phyloP scores from a whole-genome alignment of 108 stramenopile species.

The Discostella pseudostelligera region DNA sequence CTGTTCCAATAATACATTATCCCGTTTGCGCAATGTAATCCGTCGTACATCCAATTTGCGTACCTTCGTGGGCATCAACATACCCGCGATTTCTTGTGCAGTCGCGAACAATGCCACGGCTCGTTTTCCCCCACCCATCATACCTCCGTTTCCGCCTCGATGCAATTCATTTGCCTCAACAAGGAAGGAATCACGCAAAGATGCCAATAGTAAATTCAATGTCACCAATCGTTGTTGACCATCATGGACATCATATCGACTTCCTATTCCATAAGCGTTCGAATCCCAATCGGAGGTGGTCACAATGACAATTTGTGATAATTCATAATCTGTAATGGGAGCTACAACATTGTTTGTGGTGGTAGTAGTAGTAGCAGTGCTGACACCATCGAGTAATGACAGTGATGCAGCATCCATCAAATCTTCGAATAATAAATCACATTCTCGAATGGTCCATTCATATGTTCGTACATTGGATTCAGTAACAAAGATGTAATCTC shows the following conservation, averaged over 20 bases:
- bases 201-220: constrained; percentile 46
- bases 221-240: constrained; percentile 60
- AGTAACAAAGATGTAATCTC: constrained; percentile 54
- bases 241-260: constrained; percentile 58
- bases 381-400: background rate
- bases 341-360: background rate
- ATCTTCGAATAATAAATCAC: constrained; percentile 49
- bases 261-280: constrained; percentile 30
- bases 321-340: constrained; percentile 48
- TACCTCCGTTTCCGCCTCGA: background rate
- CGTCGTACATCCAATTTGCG: constrained; percentile 42
- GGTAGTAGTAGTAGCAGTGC: background rate
- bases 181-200: constrained; percentile 50
- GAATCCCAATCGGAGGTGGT: constrained; percentile 58
- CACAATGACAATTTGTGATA: constrained; percentile 54
- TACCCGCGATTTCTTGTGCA: constrained; percentile 36
- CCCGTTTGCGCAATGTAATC: constrained; percentile 47
- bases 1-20: constrained; percentile 43
- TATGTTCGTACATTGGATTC: constrained; percentile 52
- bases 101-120: constrained; percentile 43
- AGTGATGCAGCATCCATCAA: constrained; percentile 42
- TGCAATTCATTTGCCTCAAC: constrained; percentile 11
- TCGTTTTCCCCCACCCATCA: constrained; percentile 20
- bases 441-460: constrained; percentile 51
- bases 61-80: constrained; percentile 53